Conservation (phyloP, 2,329 filamentous ascomycete species). For the Xylariales sp. region DNA sequence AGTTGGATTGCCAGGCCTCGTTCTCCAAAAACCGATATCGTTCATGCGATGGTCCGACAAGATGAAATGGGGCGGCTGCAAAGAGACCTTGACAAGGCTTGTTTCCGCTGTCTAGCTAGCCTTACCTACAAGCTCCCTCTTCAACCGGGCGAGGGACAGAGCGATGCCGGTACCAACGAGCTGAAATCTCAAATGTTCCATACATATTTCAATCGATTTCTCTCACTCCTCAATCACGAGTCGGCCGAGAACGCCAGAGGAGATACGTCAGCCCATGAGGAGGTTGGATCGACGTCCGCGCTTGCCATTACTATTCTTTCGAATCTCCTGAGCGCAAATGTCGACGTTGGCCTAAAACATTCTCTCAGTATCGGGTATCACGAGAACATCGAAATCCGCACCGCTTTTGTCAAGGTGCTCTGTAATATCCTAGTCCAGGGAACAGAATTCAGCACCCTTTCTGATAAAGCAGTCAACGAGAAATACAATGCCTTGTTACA, state of each 20-base stretch:
- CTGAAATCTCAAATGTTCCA: constrained; percentile 78
- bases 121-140: constrained; percentile 74
- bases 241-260: constrained; percentile 55
- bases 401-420: constrained; percentile 76
- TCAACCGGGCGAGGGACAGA: constrained; percentile 73
- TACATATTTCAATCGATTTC: constrained; percentile 76
- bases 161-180: constrained; percentile 74
- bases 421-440: constrained; percentile 79
- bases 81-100: constrained; percentile 74
- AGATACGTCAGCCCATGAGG: constrained; percentile 63
- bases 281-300: constrained; percentile 67
- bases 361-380: constrained; percentile 77
- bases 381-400: constrained; percentile 75
- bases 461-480: constrained; percentile 74
- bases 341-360: constrained; percentile 77
- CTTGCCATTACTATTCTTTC: constrained; percentile 75
- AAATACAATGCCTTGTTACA: constrained; percentile 75
- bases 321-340: constrained; percentile 76
- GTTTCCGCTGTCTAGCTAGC: constrained; percentile 72
- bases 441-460: constrained; percentile 76
- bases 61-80: constrained; percentile 71
- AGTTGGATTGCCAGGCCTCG: constrained; percentile 74
- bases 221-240: constrained; percentile 73
- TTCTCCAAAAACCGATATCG: constrained; percentile 60
- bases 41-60: constrained; percentile 56